Percentiles rank a stretch among this genome's conserved stretches.
phyloP scores from a whole-genome alignment of 306 rosid genomes.

The Herpetospermum pedunculosum region DNA sequence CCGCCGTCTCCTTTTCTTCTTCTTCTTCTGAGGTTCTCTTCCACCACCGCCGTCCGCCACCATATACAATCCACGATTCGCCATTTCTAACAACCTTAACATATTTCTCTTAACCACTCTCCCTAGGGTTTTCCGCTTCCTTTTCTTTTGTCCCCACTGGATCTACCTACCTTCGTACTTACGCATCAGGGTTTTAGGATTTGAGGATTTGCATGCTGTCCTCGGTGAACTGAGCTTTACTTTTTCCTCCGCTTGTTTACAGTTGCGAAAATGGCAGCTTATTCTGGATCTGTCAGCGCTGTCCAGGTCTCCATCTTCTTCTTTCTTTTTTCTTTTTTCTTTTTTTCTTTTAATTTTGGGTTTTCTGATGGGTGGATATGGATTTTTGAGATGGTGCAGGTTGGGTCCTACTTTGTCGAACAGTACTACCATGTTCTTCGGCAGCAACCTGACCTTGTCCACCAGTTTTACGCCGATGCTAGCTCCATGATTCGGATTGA shows the following conservation, averaged over 20 bases:
- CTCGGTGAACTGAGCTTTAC: slow-evolving; percentile 9
- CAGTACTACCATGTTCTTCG: slow-evolving; percentile 79
- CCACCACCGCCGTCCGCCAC: not conserved
- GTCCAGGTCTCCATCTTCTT: slow-evolving; percentile 40
- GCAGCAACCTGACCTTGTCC: slow-evolving; percentile 58
- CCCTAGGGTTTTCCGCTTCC: slow-evolving; percentile 4
- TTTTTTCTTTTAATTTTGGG: not conserved
- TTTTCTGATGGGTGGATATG: slow-evolving; percentile 5
- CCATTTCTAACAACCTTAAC: not conserved
- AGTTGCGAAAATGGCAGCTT: slow-evolving; percentile 22
- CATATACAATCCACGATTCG: not conserved
- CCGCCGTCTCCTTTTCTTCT: not conserved
- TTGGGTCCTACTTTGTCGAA: slow-evolving; percentile 83
- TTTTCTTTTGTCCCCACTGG: slow-evolving; percentile 4
- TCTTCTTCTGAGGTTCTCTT: not conserved
- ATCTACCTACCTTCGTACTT: slow-evolving; percentile 20
- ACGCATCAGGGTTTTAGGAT: slow-evolving; percentile 4
- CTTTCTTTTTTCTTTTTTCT: not conserved
- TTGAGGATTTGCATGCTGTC: slow-evolving; percentile 21
- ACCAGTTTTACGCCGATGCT: slow-evolving; percentile 67
- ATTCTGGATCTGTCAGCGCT: slow-evolving; percentile 45
- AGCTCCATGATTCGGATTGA: slow-evolving; percentile 62
- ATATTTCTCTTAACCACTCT: not conserved
- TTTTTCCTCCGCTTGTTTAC: not conserved
- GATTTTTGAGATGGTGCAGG: slow-evolving; percentile 28